Conservation (phyloP, 805 yeast genomes). For the Yarrowia sp. region DNA sequence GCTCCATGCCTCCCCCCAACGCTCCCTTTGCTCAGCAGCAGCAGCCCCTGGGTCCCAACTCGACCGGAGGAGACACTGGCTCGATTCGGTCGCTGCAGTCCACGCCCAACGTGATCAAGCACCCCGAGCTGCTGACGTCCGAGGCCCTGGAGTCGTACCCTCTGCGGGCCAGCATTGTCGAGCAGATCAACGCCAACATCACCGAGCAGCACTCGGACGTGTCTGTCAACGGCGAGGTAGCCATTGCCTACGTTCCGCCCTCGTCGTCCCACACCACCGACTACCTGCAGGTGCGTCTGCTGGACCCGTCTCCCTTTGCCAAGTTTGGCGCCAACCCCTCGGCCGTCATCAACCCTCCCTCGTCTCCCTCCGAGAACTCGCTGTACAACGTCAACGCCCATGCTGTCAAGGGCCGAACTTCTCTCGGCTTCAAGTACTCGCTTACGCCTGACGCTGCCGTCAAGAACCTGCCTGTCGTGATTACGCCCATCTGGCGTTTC, state of each 20-base stretch:
- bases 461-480: conserved; percentile 55
- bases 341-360: conserved; percentile 46
- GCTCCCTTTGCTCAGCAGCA: conserved; percentile 26
- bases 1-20: conserved; percentile 25
- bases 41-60: conserved; percentile 20
- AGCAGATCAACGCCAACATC: conserved; percentile 71
- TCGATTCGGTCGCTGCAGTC: conserved; percentile 34
- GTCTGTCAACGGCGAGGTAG: conserved; percentile 79
- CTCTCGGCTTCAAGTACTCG: conserved; percentile 79
- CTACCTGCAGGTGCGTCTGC: conserved; percentile 4
- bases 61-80: conserved; percentile 30
- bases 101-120: conserved; percentile 28
- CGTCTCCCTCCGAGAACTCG: conserved; percentile 34
- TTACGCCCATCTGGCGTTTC: conserved; percentile 86
- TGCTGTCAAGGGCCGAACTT: conserved; percentile 38
- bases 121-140: conserved; percentile 36
- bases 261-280: conserved; percentile 18
- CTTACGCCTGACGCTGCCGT: conserved; percentile 47
- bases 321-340: conserved; percentile 50
- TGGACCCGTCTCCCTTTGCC: neutral
- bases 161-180: conserved; percentile 60
- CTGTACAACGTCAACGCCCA: conserved; percentile 26
- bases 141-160: conserved; percentile 51
- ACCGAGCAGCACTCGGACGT: conserved; percentile 65
- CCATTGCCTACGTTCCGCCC: conserved; percentile 57